Evolutionary conservation across 2,329 filamentous ascomycete species (phyloP), one percentile per base, ranked within the genome.

Genomic region (Sporothrix luriei): DNA sequence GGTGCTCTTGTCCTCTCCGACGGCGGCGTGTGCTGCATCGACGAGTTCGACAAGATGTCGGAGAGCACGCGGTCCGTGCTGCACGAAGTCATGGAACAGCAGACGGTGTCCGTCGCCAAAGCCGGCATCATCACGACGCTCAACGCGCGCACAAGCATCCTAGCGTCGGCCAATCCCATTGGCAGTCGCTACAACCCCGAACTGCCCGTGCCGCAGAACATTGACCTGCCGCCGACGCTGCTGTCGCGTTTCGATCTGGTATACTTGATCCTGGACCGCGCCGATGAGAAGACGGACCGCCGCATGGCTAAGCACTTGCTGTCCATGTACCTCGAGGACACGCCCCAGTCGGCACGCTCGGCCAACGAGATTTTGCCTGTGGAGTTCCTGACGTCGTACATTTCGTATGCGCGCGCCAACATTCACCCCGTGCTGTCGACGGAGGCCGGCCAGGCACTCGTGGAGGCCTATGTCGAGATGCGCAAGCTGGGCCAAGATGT

Each of bases 121-220:
- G 94, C 94, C 1, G 94, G 94, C 74, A 98, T 98, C 77, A 97
- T 94, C 73, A 99, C 95, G 1, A 99, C 95, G 0, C 84, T 99
- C 71, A 99, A 99, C 77, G 95, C 95, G 33, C 87, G 95, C 77
- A 98, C 95, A 1, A 96, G 92, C 73, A 97, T 99, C 76, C 87
- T 99, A 40, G 95, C 95, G 19, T 98, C 94, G 13, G 95, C 95
- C 79, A 99, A 99, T 78, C 95, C 95, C 1, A 98, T 99, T 74
- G 95, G 95, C 75, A 97, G 93, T 81, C 94, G 96, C 78, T 99
- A 99, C 82, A 98, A 99, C 79, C 91, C 93, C 2, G 94, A 97
- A 76, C 82, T 99, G 29, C 94, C 95, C 0, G 95, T 99, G 16
- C 95, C 95, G 3, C 94, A 98, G 76, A 99, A 99, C 79, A 99